Evolutionary conservation across 352 stramenopile genomes (phyloP).

Genomic region (Phytophthora sp.): DNA sequence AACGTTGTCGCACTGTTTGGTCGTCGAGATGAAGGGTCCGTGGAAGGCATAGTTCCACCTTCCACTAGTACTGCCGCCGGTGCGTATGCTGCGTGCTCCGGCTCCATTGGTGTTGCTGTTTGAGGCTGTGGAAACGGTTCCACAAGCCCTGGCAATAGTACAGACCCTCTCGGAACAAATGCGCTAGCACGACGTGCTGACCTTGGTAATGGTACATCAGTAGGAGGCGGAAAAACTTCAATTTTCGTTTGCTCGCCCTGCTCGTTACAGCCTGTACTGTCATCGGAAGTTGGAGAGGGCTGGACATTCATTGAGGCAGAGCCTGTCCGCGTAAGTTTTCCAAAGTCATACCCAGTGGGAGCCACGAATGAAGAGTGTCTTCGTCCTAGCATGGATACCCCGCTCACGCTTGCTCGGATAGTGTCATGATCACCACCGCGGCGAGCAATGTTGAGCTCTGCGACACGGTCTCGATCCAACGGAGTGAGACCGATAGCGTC

Average conservation of each 20-base stretch:
- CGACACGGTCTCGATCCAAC: conserved; percentile 46
- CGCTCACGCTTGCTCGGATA: conserved; percentile 27
- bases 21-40: neutral
- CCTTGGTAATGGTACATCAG: neutral
- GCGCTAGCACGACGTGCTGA: neutral
- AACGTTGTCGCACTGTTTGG: conserved; percentile 29
- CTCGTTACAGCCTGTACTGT: conserved; percentile 1
- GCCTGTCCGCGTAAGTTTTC: neutral
- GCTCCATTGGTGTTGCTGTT: neutral
- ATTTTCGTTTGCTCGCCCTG: conserved; percentile 9
- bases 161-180: neutral
- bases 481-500: conserved; percentile 63
- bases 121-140: neutral
- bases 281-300: neutral
- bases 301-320: neutral
- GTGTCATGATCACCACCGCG: conserved; percentile 12
- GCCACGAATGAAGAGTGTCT: conserved; percentile 11
- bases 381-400: conserved; percentile 20
- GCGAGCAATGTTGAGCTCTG: conserved; percentile 29
- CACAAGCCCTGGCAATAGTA: conserved; percentile 8
- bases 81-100: neutral
- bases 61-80: neutral
- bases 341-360: neutral
- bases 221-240: conserved; percentile 4
- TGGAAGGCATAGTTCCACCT: neutral